Base-by-base conservation (phyloP, 441 rosid species). In the Sinapis alba region DNA sequence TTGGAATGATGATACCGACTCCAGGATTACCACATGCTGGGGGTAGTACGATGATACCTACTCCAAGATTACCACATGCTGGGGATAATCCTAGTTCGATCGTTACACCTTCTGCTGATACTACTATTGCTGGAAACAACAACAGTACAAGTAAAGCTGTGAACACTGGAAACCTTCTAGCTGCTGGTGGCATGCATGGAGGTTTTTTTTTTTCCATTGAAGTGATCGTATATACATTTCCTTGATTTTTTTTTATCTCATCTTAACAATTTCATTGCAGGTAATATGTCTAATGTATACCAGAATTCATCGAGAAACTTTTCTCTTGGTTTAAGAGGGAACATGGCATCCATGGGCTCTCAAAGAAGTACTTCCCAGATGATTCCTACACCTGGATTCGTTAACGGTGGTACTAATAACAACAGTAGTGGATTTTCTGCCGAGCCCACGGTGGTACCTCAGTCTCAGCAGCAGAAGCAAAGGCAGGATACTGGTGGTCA, bases 371-470 rank as follows among this genome's bases (percentile, higher is more conserved):
- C 86, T 68, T 78, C 88, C 83, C 98, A 94, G 79, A 96, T 96
- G 99, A 94, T 96, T 79, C 99, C 99, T 69, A 90, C 99, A 65
- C 98, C 99, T 58, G 97, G 98, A 56, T 88, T 87, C 62, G 88
- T 82, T 75, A 88, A 67, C 64, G 86, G 50, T 73, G 18, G 18
- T 72, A 70, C 43, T 73, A 81, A 65, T 73, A 82, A 54, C 27
- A 83, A 69, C 71, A 74, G 70, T 82, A 81, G 84, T 70, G 94
- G 90, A 71, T 86, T 86, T 85, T 90, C 97, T 66, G 75, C 92
- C 77, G 99, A 92, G 68, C 83, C 97, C 65, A 75, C 87, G 0
- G 74, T 89, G 83, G 85, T 75, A 51, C 79, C 88, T 58, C 98
- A 86, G 79, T 84, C 89, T 19, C 91, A 70, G 80, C 97, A 86